phyloP scores from a whole-genome alignment of 495 filamentous ascomycete genomes.

The Aspergillus carlsbadensis region DNA sequence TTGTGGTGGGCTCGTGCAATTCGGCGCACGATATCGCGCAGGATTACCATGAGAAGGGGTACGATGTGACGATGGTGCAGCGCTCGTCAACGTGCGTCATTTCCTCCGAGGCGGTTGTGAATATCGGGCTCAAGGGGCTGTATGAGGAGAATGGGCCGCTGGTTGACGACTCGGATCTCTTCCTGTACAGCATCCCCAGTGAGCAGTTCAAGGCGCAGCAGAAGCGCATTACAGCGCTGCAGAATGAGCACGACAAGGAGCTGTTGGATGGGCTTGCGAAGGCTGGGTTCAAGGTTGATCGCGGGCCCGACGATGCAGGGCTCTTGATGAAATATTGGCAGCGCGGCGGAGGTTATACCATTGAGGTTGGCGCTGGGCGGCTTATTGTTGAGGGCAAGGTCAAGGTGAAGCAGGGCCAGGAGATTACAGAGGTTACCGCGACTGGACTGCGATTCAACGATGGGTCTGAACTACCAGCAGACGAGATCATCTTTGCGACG shows the following conservation, averaged over 20 bases:
- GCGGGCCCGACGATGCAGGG: slow-evolving; percentile 63
- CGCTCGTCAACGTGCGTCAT: slow-evolving; percentile 73
- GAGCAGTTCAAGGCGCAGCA: slow-evolving; percentile 61
- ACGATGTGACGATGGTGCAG: slow-evolving; percentile 83
- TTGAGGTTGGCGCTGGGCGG: slow-evolving; percentile 69
- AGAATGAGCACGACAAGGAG: slow-evolving; percentile 47
- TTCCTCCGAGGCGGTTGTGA: slow-evolving; percentile 51
- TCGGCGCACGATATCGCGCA: slow-evolving; percentile 82
- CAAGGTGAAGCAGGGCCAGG: slow-evolving; percentile 69
- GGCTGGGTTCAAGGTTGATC: slow-evolving; percentile 69
- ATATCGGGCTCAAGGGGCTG: slow-evolving; percentile 53
- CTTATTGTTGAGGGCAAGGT: slow-evolving; percentile 77
- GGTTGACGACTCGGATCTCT: slow-evolving; percentile 63
- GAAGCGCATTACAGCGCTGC: slow-evolving; percentile 46
- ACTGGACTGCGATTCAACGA: slow-evolving; percentile 65
- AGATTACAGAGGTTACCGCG: slow-evolving; percentile 59
- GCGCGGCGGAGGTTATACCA: slow-evolving; percentile 76
- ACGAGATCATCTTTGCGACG: slow-evolving; percentile 81
- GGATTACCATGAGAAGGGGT: slow-evolving; percentile 77
- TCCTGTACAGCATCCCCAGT: slow-evolving; percentile 52
- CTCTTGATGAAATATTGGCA: slow-evolving; percentile 74
- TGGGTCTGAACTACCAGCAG: slow-evolving; percentile 65
- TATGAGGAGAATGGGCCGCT: slow-evolving; percentile 60
- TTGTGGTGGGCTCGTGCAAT: slow-evolving; percentile 80
- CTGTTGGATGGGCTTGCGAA: slow-evolving; percentile 58